Evolutionary conservation across 495 filamentous ascomycete genomes (phyloP).

Genomic region (Platismatia glauca): DNA sequence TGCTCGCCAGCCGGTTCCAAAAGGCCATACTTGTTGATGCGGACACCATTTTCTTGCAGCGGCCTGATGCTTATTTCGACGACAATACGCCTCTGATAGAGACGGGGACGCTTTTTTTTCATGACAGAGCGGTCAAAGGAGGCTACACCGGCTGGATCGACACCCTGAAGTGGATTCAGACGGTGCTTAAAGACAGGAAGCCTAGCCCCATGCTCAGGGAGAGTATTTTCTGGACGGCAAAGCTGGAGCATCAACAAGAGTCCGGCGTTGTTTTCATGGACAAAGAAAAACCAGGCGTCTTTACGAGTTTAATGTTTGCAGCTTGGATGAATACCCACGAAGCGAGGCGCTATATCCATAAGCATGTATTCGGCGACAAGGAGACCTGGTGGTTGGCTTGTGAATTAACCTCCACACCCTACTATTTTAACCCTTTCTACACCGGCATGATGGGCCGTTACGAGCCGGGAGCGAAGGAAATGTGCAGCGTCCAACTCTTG

Average conservation of each 20-base stretch:
- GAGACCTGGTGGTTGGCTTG: neutral
- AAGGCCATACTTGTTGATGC: constrained; percentile 30
- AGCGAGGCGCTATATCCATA: neutral
- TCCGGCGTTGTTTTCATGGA: constrained; percentile 10
- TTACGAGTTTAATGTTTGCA: constrained; percentile 4
- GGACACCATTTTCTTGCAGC: constrained; percentile 21
- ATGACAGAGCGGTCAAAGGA: constrained; percentile 23
- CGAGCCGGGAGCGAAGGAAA: neutral
- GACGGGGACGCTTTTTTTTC: constrained; percentile 27
- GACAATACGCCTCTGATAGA: constrained; percentile 18
- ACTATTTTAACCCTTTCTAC: constrained; percentile 2
- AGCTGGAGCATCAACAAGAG: constrained; percentile 8
- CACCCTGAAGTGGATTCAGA: neutral
- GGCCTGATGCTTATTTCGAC: constrained; percentile 16
- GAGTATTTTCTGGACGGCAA: constrained; percentile 7
- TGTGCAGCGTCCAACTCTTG: constrained; percentile 1
- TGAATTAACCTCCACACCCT: neutral
- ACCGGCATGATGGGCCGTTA: neutral
- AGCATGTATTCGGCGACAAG: neutral
- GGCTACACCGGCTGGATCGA: constrained; percentile 1
- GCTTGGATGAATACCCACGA: constrained; percentile 6
- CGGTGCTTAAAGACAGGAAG: constrained; percentile 3
- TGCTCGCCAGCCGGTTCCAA: constrained; percentile 25
- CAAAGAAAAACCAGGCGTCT: constrained; percentile 3
- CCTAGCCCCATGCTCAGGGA: constrained; percentile 6